These are phyloP conservation scores for Agastache rugosa DNA, from an alignment of 257 asterid genomes.

Conservation along the genomic window DNA sequence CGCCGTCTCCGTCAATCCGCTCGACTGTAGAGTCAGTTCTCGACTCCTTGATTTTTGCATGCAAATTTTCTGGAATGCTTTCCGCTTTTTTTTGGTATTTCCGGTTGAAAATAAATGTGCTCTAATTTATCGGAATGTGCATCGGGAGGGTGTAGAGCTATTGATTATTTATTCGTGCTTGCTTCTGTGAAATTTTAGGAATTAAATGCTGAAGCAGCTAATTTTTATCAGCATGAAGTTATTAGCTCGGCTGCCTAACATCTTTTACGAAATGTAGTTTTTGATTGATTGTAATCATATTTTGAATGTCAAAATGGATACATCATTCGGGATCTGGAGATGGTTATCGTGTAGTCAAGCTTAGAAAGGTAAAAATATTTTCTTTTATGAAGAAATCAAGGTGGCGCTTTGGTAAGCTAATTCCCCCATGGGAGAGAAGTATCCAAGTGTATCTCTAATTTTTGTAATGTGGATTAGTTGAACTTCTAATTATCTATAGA, in stretches of 20 bases:
- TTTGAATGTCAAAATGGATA: not conserved
- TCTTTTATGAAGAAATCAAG: not conserved
- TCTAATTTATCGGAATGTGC: not conserved
- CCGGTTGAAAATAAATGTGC: not conserved
- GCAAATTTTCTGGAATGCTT: slow-evolving; percentile 6
- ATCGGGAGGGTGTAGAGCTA: not conserved
- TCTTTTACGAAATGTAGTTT: not conserved
- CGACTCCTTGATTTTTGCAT: slow-evolving; percentile 12
- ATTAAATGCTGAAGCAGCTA: slow-evolving; percentile 4
- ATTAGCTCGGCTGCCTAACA: not conserved
- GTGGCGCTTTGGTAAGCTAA: not conserved
- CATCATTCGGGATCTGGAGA: not conserved
- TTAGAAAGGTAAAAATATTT: not conserved
- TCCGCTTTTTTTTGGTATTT: not conserved
- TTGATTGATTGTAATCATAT: not conserved
- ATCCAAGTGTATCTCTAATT: not conserved
- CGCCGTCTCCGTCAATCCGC: slow-evolving; percentile 97
- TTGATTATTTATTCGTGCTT: not conserved
- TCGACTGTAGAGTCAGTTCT: slow-evolving; percentile 78
- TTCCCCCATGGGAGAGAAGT: not conserved
- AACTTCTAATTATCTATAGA: not conserved
- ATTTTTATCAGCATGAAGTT: not conserved
- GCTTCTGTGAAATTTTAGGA: slow-evolving; percentile 9
- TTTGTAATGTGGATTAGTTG: not conserved
- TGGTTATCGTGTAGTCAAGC: not conserved